Conservation (phyloP, 2,329 filamentous ascomycete species). For the Cordyceps cateniannulata region DNA sequence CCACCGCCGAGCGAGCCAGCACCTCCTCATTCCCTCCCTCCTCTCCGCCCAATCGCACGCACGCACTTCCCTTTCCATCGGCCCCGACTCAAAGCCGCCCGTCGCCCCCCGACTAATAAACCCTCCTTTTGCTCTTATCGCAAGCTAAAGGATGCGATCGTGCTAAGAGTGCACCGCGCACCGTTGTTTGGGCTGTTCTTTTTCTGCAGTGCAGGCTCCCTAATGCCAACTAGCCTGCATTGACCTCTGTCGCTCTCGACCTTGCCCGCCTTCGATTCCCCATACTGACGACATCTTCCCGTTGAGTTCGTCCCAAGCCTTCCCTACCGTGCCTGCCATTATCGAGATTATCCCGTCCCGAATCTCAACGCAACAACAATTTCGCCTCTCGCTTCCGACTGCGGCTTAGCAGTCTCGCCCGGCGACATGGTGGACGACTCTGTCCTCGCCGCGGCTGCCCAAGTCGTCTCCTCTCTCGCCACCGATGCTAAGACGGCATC, state of each 20-base stretch:
- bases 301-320: background rate
- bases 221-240: background rate
- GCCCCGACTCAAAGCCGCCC: background rate
- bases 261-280: background rate
- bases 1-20: background rate
- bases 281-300: background rate
- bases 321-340: background rate
- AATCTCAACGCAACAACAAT: background rate
- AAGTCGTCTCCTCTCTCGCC: conserved; percentile 48
- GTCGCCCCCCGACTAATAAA: background rate
- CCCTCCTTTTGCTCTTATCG: background rate
- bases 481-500: conserved; percentile 33
- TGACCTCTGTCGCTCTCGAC: conserved; percentile 1
- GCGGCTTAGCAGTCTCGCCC: conserved; percentile 11
- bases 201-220: background rate
- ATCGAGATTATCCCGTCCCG: background rate
- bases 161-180: conserved; percentile 9
- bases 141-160: conserved; percentile 7
- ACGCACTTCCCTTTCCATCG: background rate
- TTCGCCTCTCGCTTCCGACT: background rate
- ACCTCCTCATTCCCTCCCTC: conserved; percentile 3
- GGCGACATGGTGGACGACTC: conserved; percentile 46
- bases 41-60: conserved; percentile 5
- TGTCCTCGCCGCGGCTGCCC: conserved; percentile 46
- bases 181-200: background rate